Conservation (phyloP, 495 filamentous ascomycete species). For the Podospora australis region DNA sequence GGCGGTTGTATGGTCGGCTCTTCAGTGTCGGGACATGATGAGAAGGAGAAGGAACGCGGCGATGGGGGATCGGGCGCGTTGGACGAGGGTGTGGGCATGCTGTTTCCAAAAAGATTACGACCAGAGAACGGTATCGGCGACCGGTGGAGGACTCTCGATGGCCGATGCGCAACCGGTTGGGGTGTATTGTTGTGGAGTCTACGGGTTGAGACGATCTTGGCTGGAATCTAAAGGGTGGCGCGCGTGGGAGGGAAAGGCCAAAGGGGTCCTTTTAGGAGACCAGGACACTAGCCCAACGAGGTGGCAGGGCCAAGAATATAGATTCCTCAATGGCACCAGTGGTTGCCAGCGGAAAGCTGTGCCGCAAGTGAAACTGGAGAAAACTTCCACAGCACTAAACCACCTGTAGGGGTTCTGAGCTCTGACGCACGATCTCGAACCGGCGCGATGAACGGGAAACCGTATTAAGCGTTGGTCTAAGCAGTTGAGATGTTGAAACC, state of each 20-base stretch:
- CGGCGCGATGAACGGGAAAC: not conserved
- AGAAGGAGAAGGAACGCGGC: slow-evolving; percentile 34
- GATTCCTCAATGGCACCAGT: not conserved
- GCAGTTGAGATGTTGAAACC: not conserved
- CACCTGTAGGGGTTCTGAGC: too few species aligned
- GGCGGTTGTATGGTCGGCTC: slow-evolving; percentile 11
- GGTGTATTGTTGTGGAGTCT: not conserved
- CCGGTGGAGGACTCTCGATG: not conserved
- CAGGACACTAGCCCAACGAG: not conserved
- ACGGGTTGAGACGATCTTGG: too few species aligned
- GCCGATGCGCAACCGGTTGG: not conserved
- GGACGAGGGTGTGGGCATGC: slow-evolving; percentile 49
- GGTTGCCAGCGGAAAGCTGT: too few species aligned
- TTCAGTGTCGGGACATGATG: slow-evolving; percentile 40
- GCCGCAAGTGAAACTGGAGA: not conserved
- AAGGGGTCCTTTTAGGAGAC: not conserved
- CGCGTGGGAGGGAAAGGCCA: not conserved
- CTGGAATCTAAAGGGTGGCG: not conserved
- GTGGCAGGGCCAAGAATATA: slow-evolving; percentile 1
- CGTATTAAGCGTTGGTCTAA: too few species aligned
- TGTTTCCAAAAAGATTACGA: slow-evolving; percentile 3
- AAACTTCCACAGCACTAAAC: too few species aligned
- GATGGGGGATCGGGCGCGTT: slow-evolving; percentile 33
- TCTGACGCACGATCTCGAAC: too few species aligned
- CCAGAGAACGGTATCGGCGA: not conserved